Base-by-base conservation (phyloP, 441 rosid species). In the Pelargonium exstipulatum region DNA sequence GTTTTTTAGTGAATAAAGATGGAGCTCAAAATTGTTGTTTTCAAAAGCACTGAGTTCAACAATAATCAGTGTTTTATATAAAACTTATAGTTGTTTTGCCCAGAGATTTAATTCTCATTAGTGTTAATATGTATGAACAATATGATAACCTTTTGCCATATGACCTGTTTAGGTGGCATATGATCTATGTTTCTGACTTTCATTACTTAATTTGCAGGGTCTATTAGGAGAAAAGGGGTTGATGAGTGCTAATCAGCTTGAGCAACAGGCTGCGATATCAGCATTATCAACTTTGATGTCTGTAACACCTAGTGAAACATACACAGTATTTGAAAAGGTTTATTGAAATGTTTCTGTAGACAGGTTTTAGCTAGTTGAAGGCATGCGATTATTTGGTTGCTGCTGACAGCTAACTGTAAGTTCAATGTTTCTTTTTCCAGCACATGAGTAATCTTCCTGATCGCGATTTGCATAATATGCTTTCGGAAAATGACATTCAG, bases 201-300 rank as follows among this genome's bases (percentile, higher is more conserved):
- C 49, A 14, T 32, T 62, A 32, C 65, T 32, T 14, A 6, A 72
- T 67, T 14, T 67, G 64, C 82, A 96, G 99, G 83, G 63, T 77
- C 79, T 93, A 64, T 76, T 96, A 37, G 99, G 97, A 73, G 81
- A 87, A 55, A 80, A 74, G 84, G 97, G 97, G 48, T 80, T 96
- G 85, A 82, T 86, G 97, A 90, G 95, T 81, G 73, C 78, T 49
- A 85, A 76, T 84, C 65, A 72, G 72, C 69, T 80, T 70, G 96
- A 91, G 76, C 97, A 90, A 69, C 77, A 84, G 72, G 96, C 96
- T 5, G 95, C 98, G n/a, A 76, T 91, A 68, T 78, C 82, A 76
- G 83, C 96, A 42, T 63, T 96, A 74, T 82, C 85, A 26, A 90
- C 99, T 64, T 77, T 96, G 86, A 96, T 93, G 99, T 81, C 87